Conservation (phyloP, 805 yeast species). For the Saccharomycopsis sp. region DNA sequence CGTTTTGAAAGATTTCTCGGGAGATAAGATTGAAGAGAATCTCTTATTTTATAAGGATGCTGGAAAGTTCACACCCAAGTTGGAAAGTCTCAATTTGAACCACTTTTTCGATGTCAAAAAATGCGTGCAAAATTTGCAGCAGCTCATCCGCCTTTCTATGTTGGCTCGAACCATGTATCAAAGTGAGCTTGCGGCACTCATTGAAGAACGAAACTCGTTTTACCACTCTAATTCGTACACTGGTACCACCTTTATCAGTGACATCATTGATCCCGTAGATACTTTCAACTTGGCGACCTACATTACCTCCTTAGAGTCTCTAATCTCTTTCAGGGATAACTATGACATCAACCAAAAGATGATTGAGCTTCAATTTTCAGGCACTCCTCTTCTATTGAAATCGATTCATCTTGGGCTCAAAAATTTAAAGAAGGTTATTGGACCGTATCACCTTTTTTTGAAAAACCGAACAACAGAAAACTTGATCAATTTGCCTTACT, state of each 20-base stretch:
- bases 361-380: conserved; percentile 15
- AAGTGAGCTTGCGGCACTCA: conserved; percentile 4
- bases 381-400: conserved; percentile 13
- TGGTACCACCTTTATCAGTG: conserved; percentile 12
- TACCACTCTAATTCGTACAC: conserved; percentile 8
- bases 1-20: neutral
- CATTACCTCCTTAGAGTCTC: conserved; percentile 9
- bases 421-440: conserved; percentile 11
- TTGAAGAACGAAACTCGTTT: conserved; percentile 4
- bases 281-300: conserved; percentile 15
- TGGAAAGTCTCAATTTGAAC: conserved; percentile 1
- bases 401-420: conserved; percentile 13
- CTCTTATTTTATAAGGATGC: conserved; percentile 2
- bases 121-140: conserved; percentile 12
- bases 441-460: conserved; percentile 17
- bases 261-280: conserved; percentile 18
- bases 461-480: conserved; percentile 10
- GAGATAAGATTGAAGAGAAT: neutral
- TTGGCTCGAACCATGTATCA: conserved; percentile 11
- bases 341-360: conserved; percentile 14
- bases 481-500: conserved; percentile 15
- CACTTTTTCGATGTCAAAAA: conserved; percentile 4
- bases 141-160: conserved; percentile 10
- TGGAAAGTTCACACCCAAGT: conserved; percentile 9
- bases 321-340: conserved; percentile 13